A percentile compares a stretch with the other conserved stretches of the same genome.
These are phyloP conservation scores for Haberlea rhodopensis DNA, from an alignment of 257 asterid species.

Conservation along the genomic window DNA sequence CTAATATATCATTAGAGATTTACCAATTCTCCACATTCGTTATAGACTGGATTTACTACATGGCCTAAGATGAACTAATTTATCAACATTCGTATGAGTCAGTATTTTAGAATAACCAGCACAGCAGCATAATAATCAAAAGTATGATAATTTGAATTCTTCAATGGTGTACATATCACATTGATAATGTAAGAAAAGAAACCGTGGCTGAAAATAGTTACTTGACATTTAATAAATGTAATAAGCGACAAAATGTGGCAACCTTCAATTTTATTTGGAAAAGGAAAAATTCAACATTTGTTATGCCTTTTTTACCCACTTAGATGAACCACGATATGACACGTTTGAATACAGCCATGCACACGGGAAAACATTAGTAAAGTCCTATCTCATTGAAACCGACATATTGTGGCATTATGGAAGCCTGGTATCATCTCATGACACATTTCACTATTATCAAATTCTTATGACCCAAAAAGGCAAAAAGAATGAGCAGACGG, in stretches of 20 bases:
- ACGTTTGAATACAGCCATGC: background rate
- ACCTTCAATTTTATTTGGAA: background rate
- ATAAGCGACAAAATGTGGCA: conserved; percentile 17
- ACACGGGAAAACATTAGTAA: background rate
- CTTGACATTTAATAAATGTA: background rate
- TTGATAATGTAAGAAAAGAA: background rate
- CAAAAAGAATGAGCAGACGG: background rate
- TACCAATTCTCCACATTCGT: conserved; percentile 5
- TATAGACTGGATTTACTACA: conserved; percentile 1
- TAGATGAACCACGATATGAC: background rate
- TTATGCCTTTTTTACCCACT: background rate
- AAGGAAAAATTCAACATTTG: background rate
- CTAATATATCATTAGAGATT: background rate
- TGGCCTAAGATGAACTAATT: conserved; percentile 17
- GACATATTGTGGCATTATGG: background rate
- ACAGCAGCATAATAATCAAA: background rate
- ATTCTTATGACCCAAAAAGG: background rate
- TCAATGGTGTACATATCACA: background rate
- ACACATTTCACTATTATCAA: background rate
- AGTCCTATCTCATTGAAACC: background rate
- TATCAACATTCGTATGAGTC: conserved; percentile 11
- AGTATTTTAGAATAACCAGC: conserved; percentile 6
- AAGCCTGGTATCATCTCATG: conserved; percentile 2
- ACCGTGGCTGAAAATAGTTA: conserved; percentile 16
- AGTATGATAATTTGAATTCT: conserved; percentile 19